Conservation (phyloP, 306 rosid genomes). For the Vigna unguiculata region DNA sequence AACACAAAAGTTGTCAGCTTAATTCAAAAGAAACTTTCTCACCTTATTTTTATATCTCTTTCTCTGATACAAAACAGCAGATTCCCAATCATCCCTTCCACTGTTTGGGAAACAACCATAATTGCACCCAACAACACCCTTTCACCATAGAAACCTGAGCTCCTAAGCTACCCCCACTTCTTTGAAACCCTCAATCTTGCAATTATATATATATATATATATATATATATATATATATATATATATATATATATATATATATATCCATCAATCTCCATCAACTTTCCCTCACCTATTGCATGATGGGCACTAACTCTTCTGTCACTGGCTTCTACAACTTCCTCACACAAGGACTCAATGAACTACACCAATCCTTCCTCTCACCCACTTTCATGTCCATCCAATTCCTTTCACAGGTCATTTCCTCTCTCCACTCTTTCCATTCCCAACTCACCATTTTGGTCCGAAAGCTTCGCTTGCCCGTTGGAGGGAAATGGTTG, state of each 20-base stretch:
- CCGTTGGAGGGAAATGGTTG: constrained; percentile 88
- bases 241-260: too few relatives aligned
- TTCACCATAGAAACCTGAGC: constrained; percentile 61
- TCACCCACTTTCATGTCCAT: constrained; percentile 72
- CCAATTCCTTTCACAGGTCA: constrained; percentile 72
- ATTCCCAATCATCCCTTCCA: constrained; percentile 88
- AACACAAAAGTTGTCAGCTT: constrained; percentile 26
- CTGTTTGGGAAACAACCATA: constrained; percentile 72
- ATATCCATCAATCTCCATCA: constrained; percentile 62
- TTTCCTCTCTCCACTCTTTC: constrained; percentile 71
- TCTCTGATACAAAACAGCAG: constrained; percentile 51
- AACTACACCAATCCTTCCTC: constrained; percentile 58
- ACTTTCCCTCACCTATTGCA: constrained; percentile 41
- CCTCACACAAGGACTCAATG: constrained; percentile 65
- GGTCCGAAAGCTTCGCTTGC: constrained; percentile 74
- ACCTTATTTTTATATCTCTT: background rate
- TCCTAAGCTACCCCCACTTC: constrained; percentile 47
- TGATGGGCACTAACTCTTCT: constrained; percentile 76
- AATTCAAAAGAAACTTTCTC: constrained; percentile 24
- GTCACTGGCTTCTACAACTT: constrained; percentile 85
- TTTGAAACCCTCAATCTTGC: constrained; percentile 42
- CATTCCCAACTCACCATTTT: constrained; percentile 73
- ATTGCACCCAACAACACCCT: constrained; percentile 82
- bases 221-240: too few relatives aligned
- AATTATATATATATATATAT: constrained; percentile 56